phyloP scores from a whole-genome alignment of 805 yeast species.

The Schwanniomyces pseudopolymorphus region DNA sequence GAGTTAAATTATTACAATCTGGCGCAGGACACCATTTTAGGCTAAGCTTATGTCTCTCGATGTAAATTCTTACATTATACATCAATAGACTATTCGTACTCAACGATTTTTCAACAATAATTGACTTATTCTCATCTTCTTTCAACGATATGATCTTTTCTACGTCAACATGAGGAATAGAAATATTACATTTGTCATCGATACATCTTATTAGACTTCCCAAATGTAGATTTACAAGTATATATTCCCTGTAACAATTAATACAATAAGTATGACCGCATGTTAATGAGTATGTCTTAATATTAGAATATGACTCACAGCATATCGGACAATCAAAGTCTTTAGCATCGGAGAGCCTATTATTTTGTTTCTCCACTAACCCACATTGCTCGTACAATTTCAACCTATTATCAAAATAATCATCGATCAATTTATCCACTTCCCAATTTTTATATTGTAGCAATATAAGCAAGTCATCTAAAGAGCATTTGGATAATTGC shows the following conservation, averaged over 20 bases:
- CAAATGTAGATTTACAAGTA: slow-evolving; percentile 40
- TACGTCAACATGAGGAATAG: slow-evolving; percentile 44
- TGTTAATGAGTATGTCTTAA: slow-evolving; percentile 46
- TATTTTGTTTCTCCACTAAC: slow-evolving; percentile 11
- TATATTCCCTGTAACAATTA: slow-evolving; percentile 65
- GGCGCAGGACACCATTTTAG: slow-evolving; percentile 84
- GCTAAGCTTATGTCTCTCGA: slow-evolving; percentile 47
- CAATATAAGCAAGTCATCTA: slow-evolving; percentile 33
- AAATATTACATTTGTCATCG: slow-evolving; percentile 49
- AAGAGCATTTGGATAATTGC: slow-evolving; percentile 25
- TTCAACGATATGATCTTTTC: slow-evolving; percentile 7
- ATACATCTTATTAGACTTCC: slow-evolving; percentile 66
- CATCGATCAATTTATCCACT: slow-evolving; percentile 36
- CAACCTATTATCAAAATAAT: slow-evolving; percentile 30
- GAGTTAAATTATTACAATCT: slow-evolving; percentile 67
- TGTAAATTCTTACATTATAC: slow-evolving; percentile 41
- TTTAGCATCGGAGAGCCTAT: slow-evolving; percentile 8
- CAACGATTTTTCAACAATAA: background rate
- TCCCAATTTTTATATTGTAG: slow-evolving; percentile 41
- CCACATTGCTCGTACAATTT: slow-evolving; percentile 29
- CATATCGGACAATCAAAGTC: slow-evolving; percentile 65
- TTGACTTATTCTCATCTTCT: slow-evolving; percentile 5
- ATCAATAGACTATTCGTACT: slow-evolving; percentile 3
- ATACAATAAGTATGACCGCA: slow-evolving; percentile 76
- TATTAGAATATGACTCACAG: slow-evolving; percentile 50